Evolutionary conservation across 164 flowering plant genomes (phyloP).

Genomic region (grape (Vitis vinifera)): ASM3070453v1 NC_081809.1:1937001-1937500

Average conservation of each 20-base stretch:
- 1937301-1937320: slow-evolving; percentile 78
- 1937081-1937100: no score
- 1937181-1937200: neutral
- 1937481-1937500: no score
- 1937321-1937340: slow-evolving; percentile 76
- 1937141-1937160: neutral
- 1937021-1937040: no score
- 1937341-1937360: slow-evolving; percentile 48
- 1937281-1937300: slow-evolving; percentile 94
- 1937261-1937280: slow-evolving; percentile 80
- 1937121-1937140: neutral
- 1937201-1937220: neutral
- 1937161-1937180: neutral
- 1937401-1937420: neutral
- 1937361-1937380: slow-evolving; percentile 43
- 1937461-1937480: no score
- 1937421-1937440: no score
- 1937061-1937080: no score
- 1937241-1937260: slow-evolving; percentile 80
- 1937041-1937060: no score
- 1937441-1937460: no score
- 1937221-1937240: slow-evolving; percentile 59
- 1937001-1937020: no score
- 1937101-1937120: no score
- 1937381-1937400: slow-evolving; percentile 2